These are phyloP conservation scores for Trametopsis cervina DNA, from an alignment of 768 basidiomycete genomes.

Conservation along the genomic window DNA sequence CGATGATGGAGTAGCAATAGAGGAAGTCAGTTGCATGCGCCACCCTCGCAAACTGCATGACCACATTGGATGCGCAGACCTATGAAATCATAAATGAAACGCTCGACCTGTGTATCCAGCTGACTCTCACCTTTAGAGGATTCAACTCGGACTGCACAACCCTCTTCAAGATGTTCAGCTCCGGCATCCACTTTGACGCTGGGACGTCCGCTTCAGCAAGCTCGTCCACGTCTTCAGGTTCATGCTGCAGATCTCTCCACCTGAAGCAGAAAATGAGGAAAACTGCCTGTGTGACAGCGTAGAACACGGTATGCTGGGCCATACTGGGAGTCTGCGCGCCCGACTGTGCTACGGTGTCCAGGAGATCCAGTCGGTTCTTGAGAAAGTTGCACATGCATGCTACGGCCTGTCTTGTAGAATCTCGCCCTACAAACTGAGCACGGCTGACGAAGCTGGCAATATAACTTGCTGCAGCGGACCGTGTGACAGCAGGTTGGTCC, in stretches of 20 bases:
- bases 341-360: conserved; percentile 42
- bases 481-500: conserved; percentile 61
- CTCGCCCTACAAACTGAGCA: conserved; percentile 76
- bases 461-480: conserved; percentile 91
- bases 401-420: conserved; percentile 66
- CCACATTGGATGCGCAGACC: conserved; percentile 89
- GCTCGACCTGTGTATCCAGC: conserved; percentile 1
- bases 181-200: conserved; percentile 76
- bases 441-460: conserved; percentile 89
- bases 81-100: conserved; percentile 22
- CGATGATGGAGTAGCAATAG: conserved; percentile 91
- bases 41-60: conserved; percentile 88
- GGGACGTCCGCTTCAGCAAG: conserved; percentile 14
- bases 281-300: conserved; percentile 85
- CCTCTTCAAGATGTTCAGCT: conserved; percentile 71
- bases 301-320: conserved; percentile 68
- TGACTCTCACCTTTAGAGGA: conserved; percentile 67
- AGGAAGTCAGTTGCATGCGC: conserved; percentile 87
- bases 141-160: conserved; percentile 79
- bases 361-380: conserved; percentile 65
- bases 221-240: conserved; percentile 48
- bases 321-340: conserved; percentile 27
- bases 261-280: conserved; percentile 98
- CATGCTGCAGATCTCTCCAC: conserved; percentile 80
- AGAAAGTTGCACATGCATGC: conserved; percentile 85